Base-by-base conservation (phyloP, 1,284 basidiomycete genomes). In the Ganoderma boninense region DNA sequence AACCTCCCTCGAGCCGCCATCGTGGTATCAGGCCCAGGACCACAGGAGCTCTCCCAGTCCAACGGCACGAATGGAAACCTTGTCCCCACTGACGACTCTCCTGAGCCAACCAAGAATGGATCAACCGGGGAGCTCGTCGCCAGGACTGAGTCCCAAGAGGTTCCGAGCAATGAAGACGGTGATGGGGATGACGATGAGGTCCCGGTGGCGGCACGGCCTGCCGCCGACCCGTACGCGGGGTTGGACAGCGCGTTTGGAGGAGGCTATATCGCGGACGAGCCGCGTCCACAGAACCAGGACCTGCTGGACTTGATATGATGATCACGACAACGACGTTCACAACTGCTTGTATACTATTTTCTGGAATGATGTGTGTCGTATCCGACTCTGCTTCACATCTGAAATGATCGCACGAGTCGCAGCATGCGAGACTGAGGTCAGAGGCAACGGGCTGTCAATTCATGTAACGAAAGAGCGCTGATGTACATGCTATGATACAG, bases 211-310 rank as follows among this genome's bases (percentile, higher is more conserved):
- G 67, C 74, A 40, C 72, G 71, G 56, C 69, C 71, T 42, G 63
- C 74, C 6, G 68, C 76, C 4, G 93, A 95, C 81, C 93, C 93
- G 23, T 95, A 95, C 75, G 92, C 93, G 13, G 90, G 89, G 71
- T 80, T 95, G 62, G 91, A 86, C 75, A 85, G 87, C 64, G 93
- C 92, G 67, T 95, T 95, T 77, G 89, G 89, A 20, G 40, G 60
- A 23, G 86, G 83, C 71, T 92, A 93, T 76, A 65, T 88, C 32
- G 87, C 87, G 54, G 91, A 93, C 77, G 85, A 87, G 77, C 90
- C 92, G 65, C 86, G 84, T 60, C 91, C 91, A 64, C 77, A 78
- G 74, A 80, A 72, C 63, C 77, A 82, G 70, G 77, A 84, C 42
- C 49, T 75, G 65, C 67, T 74, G 63, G 70, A 70, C 65, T 70